Evolutionary conservation across 2,329 filamentous ascomycete species (phyloP).

Genomic region (Botrytis byssoidea): DNA sequence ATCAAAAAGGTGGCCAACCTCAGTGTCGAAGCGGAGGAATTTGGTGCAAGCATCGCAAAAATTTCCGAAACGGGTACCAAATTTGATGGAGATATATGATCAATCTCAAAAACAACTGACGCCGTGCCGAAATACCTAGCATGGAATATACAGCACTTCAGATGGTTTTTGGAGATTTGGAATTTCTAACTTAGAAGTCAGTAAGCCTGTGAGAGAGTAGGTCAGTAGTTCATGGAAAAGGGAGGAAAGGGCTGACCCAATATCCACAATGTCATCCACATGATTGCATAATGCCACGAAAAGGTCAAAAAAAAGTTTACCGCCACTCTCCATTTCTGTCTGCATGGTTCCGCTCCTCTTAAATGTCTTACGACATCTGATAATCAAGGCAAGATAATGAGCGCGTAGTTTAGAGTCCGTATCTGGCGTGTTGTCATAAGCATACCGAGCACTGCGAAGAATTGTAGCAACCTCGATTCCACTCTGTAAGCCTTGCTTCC

Average conservation of each 20-base stretch:
- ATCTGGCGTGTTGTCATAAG: conserved; percentile 92
- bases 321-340: conserved; percentile 94
- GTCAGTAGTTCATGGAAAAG: conserved; percentile 24
- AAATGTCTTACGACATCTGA: conserved; percentile 95
- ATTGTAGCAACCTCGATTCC: conserved; percentile 92
- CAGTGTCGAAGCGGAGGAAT: conserved; percentile 41
- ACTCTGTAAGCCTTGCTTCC: conserved; percentile 87
- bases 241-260: conserved; percentile 47
- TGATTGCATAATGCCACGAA: conserved; percentile 99
- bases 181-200: conserved; percentile 44
- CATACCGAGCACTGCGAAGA: conserved; percentile 88
- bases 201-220: conserved; percentile 27
- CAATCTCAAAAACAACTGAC: conserved; percentile 38
- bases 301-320: conserved; percentile 92
- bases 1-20: conserved; percentile 46
- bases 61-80: conserved; percentile 39
- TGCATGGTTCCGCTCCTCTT: conserved; percentile 99
- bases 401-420: conserved; percentile 89
- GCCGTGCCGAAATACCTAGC: conserved; percentile 36
- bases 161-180: conserved; percentile 53
- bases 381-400: conserved; percentile 96
- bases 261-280: conserved; percentile 91
- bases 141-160: conserved; percentile 40
- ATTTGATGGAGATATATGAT: conserved; percentile 41
- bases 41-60: conserved; percentile 36